These are phyloP conservation scores for Tulasnella sp. DNA, from an alignment of 768 basidiomycete species.

Conservation along the genomic window DNA sequence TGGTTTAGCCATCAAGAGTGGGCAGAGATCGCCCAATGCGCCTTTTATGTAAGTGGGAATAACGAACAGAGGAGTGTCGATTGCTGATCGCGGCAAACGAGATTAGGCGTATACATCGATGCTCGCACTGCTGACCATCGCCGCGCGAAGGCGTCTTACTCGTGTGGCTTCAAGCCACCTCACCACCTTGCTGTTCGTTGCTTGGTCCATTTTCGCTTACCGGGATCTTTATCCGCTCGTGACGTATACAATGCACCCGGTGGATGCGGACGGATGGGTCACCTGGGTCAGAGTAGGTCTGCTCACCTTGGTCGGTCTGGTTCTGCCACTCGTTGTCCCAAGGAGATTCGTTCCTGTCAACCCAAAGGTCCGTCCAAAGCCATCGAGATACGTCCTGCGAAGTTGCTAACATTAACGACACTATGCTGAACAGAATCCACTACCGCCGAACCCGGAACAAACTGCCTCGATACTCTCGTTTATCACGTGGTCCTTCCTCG, in stretches of 20 bases:
- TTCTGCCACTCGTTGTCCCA: slow-evolving; percentile 55
- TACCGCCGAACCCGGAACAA: slow-evolving; percentile 45
- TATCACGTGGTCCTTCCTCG: slow-evolving; percentile 52
- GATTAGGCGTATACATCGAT: slow-evolving; percentile 47
- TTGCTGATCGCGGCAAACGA: background rate
- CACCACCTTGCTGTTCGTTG: slow-evolving; percentile 46
- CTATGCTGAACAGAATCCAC: slow-evolving; percentile 41
- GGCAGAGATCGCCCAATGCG: slow-evolving; percentile 36
- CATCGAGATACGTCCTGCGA: background rate
- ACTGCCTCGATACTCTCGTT: slow-evolving; percentile 47
- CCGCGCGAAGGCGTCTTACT: slow-evolving; percentile 41
- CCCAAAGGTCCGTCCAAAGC: slow-evolving; percentile 42
- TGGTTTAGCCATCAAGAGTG: slow-evolving; percentile 35
- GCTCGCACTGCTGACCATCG: slow-evolving; percentile 43
- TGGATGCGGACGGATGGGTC: slow-evolving; percentile 50
- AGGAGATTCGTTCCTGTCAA: slow-evolving; percentile 57
- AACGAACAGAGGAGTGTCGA: background rate
- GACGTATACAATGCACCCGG: slow-evolving; percentile 48
- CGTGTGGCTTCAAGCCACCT: slow-evolving; percentile 45
- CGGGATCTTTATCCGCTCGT: slow-evolving; percentile 51
- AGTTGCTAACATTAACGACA: background rate
- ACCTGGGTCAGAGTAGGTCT: slow-evolving; percentile 54
- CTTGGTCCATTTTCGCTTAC: slow-evolving; percentile 45
- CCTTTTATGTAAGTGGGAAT: slow-evolving; percentile 37
- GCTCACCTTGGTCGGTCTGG: slow-evolving; percentile 44